Conservation (phyloP, 225 moss, liverwort and hornwort species). For the Anthoceros angustus region DNA sequence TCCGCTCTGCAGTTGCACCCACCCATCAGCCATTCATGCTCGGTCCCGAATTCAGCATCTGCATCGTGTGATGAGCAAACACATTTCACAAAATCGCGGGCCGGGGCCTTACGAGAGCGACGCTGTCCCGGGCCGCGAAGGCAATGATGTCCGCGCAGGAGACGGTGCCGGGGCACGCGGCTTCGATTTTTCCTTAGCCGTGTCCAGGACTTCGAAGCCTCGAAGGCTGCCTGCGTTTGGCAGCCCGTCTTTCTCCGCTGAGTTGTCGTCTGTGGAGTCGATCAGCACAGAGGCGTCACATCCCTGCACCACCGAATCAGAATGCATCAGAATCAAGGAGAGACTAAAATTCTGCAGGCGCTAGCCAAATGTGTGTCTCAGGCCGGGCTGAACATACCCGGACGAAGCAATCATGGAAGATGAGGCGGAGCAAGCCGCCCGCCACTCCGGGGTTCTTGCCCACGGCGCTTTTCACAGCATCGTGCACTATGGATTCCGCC, state of each 20-base stretch:
- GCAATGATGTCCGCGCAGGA: constrained; percentile 75
- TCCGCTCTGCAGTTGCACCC: constrained; percentile 17
- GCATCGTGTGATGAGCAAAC: constrained; percentile 8
- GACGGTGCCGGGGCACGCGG: constrained; percentile 29
- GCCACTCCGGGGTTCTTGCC: too few species aligned
- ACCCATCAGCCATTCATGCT: not conserved
- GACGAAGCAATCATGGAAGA: too few species aligned
- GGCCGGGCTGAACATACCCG: too few species aligned
- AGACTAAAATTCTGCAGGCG: too few species aligned
- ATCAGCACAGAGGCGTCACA: constrained; percentile 62
- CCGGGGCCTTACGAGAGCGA: constrained; percentile 27
- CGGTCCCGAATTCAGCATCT: not conserved
- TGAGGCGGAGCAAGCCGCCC: too few species aligned
- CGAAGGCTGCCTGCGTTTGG: constrained; percentile 34
- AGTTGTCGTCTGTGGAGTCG: constrained; percentile 16
- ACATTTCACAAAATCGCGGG: too few species aligned
- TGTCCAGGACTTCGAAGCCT: constrained; percentile 36
- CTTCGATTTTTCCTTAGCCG: constrained; percentile 39
- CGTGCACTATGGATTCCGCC: too few species aligned
- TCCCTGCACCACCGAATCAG: constrained; percentile 24
- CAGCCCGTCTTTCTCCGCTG: constrained; percentile 30
- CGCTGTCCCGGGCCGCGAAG: constrained; percentile 37
- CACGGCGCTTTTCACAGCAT: too few species aligned
- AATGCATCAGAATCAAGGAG: too few species aligned
- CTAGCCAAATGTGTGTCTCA: too few species aligned